Conservation (phyloP, 495 filamentous ascomycete species). For the Penicillium canescens region DNA sequence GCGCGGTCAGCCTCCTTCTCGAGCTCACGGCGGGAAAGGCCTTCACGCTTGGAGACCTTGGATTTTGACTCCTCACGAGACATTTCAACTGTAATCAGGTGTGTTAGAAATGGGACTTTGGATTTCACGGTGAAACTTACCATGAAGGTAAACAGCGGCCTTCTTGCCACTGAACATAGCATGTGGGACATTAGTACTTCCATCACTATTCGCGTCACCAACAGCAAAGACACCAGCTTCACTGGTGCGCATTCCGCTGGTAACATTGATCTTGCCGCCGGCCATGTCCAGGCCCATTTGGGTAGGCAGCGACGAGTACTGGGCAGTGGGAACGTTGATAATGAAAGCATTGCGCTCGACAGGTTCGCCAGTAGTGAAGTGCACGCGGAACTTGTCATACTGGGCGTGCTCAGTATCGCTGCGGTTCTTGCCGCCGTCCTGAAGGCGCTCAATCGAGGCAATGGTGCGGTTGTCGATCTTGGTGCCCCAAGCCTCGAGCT, state of each 20-base stretch:
- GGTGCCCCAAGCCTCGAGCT: conserved; percentile 49
- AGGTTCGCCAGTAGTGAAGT: conserved; percentile 47
- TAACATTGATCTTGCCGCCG: conserved; percentile 46
- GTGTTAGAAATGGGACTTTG: conserved; percentile 4
- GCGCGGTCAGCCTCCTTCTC: conserved; percentile 29
- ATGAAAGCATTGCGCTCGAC: conserved; percentile 51
- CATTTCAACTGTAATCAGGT: conserved; percentile 28
- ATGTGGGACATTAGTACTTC: conserved; percentile 59
- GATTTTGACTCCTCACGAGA: conserved; percentile 36
- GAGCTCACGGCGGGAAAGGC: conserved; percentile 20
- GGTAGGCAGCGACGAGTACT: conserved; percentile 36
- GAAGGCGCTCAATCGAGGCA: conserved; percentile 42
- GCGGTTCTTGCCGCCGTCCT: conserved; percentile 36
- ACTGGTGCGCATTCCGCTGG: conserved; percentile 44
- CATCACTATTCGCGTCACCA: conserved; percentile 58
- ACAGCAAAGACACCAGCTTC: conserved; percentile 53
- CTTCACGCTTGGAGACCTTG: conserved; percentile 32
- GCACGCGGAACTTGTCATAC: conserved; percentile 53
- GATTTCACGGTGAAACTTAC: conserved; percentile 30
- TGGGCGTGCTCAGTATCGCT: conserved; percentile 35
- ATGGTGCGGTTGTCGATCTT: conserved; percentile 57
- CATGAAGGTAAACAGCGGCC: conserved; percentile 55
- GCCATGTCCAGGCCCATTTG: conserved; percentile 44
- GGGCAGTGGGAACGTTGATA: conserved; percentile 47
- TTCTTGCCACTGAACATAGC: conserved; percentile 59